Percentiles rank a stretch among this genome's conserved stretches.
phyloP scores from a whole-genome alignment of 2,329 filamentous ascomycete species.

The Lecanoromycetidae sp. region DNA sequence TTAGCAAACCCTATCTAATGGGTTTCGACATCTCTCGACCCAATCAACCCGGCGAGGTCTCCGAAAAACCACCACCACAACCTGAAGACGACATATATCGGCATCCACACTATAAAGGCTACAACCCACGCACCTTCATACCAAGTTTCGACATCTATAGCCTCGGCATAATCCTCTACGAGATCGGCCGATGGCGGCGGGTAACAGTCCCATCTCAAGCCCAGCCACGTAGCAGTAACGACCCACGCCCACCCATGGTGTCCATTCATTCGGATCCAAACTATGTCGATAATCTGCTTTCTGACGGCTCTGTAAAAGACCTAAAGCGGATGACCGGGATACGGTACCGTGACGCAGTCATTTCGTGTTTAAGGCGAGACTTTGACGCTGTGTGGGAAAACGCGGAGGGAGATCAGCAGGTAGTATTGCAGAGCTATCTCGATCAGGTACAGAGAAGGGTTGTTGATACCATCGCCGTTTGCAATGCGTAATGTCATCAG shows the following conservation, averaged over 20 bases:
- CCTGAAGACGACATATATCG: conserved; percentile 18
- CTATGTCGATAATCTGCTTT: conserved; percentile 7
- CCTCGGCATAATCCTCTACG: conserved; percentile 17
- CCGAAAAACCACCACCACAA: conserved; percentile 15
- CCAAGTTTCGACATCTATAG: conserved; percentile 19
- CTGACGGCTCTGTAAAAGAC: conserved; percentile 6
- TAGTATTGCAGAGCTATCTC: conserved; percentile 8
- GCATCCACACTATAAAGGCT: conserved; percentile 16
- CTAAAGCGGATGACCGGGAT: conserved; percentile 12
- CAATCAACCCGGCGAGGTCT: conserved; percentile 16
- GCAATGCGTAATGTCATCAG: conserved; percentile 6
- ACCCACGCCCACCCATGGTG: background rate
- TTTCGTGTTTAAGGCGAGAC: conserved; percentile 14
- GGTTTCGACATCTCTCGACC: conserved; percentile 28
- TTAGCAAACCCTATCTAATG: conserved; percentile 37
- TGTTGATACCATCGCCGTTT: conserved; percentile 13
- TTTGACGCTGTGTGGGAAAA: conserved; percentile 15
- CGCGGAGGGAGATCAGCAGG: background rate
- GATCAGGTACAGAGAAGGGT: conserved; percentile 9
- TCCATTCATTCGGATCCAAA: conserved; percentile 12
- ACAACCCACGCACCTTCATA: conserved; percentile 10
- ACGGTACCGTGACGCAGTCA: conserved; percentile 15
- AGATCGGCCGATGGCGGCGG: conserved; percentile 17
- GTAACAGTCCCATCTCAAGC: background rate
- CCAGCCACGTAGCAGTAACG: background rate